These are phyloP conservation scores for Tetrahymena elliotti DNA, from an alignment of 73 alveolate species.

Conservation along the genomic window DNA sequence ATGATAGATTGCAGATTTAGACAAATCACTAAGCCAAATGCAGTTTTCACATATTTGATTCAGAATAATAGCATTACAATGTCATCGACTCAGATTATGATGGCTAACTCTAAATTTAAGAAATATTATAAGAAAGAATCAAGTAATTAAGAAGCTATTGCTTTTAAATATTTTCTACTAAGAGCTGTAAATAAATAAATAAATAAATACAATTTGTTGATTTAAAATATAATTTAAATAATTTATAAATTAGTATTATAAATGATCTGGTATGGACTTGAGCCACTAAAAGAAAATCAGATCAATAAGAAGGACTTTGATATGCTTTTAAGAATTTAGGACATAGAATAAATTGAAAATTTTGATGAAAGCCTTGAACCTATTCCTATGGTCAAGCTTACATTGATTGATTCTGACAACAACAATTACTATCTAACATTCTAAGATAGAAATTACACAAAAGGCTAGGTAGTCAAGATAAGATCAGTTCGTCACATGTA, in stretches of 20 bases:
- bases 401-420: background rate
- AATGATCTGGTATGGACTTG: background rate
- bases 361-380: background rate
- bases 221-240: background rate
- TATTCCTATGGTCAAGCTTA: background rate
- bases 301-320: background rate
- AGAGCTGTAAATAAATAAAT: background rate
- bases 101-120: background rate
- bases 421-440: background rate
- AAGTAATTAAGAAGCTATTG: background rate
- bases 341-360: background rate
- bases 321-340: background rate
- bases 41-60: background rate
- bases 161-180: background rate
- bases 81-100: background rate
- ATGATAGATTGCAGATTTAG: background rate
- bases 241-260: background rate
- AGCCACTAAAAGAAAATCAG: background rate
- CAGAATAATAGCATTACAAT: background rate
- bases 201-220: background rate
- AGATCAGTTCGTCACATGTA: background rate
- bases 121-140: background rate
- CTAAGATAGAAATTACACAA: background rate
- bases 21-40: background rate
- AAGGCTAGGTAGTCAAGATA: background rate